Conservation (phyloP, 2,329 filamentous ascomycete genomes). For the Colletotrichum sojae region DNA sequence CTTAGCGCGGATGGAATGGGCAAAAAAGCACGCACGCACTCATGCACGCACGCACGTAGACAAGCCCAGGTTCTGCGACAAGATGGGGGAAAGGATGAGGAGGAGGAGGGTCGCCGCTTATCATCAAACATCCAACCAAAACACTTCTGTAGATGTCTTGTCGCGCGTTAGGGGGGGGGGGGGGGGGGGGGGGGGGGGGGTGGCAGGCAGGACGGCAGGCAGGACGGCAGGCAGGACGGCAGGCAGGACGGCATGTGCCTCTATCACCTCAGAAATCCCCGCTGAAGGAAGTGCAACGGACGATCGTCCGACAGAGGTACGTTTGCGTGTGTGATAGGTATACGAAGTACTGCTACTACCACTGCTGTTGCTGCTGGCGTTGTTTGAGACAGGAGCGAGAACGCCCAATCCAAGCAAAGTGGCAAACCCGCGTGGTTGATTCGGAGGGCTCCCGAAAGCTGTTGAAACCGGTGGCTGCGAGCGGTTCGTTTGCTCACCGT, state of each 20-base stretch:
- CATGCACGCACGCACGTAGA: not conserved
- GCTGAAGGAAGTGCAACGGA: slow-evolving; percentile 22
- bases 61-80: slow-evolving; percentile 8
- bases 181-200: no score
- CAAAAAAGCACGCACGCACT: not conserved
- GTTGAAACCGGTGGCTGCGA: slow-evolving; percentile 22
- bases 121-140: not conserved
- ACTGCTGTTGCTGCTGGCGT: no score
- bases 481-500: not conserved
- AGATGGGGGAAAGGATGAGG: not conserved
- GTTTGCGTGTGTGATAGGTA: no score
- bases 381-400: no score
- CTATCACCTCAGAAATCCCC: not conserved
- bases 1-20: not conserved
- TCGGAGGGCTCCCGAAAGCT: not conserved
- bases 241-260: no score
- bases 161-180: no score
- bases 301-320: no score
- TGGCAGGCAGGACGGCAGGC: no score
- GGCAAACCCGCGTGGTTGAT: not conserved
- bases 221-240: no score
- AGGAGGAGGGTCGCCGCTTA: not conserved
- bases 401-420: no score
- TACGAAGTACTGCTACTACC: no score
- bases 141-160: not conserved